Conservation (phyloP, 169 alveolate species). For the Eimeria necatrix region DNA sequence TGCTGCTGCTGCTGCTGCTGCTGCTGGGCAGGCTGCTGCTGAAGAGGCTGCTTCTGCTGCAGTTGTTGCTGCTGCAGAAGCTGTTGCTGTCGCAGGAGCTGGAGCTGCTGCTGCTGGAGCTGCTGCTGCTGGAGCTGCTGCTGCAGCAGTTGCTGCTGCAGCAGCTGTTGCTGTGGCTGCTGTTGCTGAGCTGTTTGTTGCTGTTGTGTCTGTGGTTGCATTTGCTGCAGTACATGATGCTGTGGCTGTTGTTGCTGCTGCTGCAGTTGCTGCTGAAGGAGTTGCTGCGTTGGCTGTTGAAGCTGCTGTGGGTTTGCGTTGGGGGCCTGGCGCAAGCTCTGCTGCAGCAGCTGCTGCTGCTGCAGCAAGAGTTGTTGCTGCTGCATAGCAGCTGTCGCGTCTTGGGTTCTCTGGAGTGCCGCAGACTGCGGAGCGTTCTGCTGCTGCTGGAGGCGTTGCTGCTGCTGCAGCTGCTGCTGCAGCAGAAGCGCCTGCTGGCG, state of each 20-base stretch:
- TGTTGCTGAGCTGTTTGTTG: background rate
- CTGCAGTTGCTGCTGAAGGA: background rate
- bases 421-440: background rate
- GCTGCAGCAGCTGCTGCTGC: slow-evolving; percentile 31
- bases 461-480: slow-evolving; percentile 13
- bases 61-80: too few species aligned
- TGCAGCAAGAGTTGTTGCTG: background rate
- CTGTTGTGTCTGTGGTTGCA: background rate
- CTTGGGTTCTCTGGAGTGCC: background rate
- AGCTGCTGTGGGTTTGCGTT: background rate
- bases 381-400: background rate
- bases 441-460: background rate
- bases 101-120: background rate
- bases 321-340: background rate
- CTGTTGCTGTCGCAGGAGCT: too few species aligned
- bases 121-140: background rate
- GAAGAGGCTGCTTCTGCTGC: background rate
- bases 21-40: background rate
- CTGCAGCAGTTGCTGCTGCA: background rate
- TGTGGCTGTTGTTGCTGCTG: background rate
- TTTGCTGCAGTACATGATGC: background rate
- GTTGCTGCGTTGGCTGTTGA: background rate
- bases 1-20: background rate
- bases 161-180: background rate
- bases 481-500: background rate